Percentiles rank a stretch among this genome's conserved stretches.
phyloP scores from a whole-genome alignment of 2,329 filamentous ascomycete species.

The Monilinia aucupariae region DNA sequence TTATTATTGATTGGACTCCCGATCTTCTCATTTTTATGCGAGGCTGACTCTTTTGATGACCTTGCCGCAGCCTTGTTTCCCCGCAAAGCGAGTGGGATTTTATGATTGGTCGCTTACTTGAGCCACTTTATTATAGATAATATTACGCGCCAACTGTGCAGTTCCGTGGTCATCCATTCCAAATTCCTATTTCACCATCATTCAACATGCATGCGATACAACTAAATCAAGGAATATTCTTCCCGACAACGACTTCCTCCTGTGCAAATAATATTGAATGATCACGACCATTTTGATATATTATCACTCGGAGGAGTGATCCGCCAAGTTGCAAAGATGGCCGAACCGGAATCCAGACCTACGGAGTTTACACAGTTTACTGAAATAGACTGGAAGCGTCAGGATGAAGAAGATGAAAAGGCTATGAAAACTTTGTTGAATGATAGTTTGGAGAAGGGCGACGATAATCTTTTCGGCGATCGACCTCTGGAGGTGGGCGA shows the following conservation, averaged over 20 bases:
- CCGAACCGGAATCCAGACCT: slow-evolving; percentile 15
- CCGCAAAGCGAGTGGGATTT: not conserved
- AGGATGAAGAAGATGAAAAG: slow-evolving; percentile 46
- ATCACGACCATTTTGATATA: slow-evolving; percentile 10
- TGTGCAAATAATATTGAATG: slow-evolving; percentile 1
- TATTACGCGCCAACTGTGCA: slow-evolving; percentile 9
- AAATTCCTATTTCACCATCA: not conserved
- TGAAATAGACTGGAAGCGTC: slow-evolving; percentile 40
- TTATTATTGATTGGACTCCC: too few species aligned
- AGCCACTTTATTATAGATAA: not conserved
- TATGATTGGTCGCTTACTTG: not conserved
- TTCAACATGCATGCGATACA: too few species aligned
- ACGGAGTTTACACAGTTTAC: slow-evolving; percentile 19
- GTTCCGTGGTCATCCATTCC: not conserved
- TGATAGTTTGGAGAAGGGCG: slow-evolving; percentile 37
- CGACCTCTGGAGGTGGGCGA: slow-evolving; percentile 57
- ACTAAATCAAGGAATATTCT: not conserved
- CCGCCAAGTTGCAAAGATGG: slow-evolving; percentile 21
- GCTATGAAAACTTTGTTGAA: slow-evolving; percentile 44
- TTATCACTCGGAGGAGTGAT: slow-evolving; percentile 11
- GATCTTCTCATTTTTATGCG: not conserved
- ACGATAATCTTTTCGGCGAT: slow-evolving; percentile 40
- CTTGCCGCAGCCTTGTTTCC: not conserved
- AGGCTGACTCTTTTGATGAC: not conserved
- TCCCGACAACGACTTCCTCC: not conserved